Evolutionary conservation across 225 moss, liverwort and hornwort species (phyloP), one percentile per base, ranked within the genome.

Genomic region (Sphagnum tenellum): DNA sequence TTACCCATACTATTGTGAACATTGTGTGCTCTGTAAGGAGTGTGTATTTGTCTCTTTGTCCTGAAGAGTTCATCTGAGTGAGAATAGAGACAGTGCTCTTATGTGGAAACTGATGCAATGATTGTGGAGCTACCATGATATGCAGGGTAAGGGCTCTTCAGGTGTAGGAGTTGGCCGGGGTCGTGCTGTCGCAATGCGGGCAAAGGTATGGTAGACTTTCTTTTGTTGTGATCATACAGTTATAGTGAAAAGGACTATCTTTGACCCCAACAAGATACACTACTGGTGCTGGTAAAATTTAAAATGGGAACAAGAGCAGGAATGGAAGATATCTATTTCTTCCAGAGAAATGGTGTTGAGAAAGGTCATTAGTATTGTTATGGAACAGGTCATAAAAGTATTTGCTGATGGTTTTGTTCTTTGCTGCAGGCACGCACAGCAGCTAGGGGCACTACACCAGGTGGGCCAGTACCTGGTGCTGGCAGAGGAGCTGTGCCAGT

Each of bases 151-250:
- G 72, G 82, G 79, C 52, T 76, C 82, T 8, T 78, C 85, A 53
- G 85, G 81, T 70, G 71, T 71, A 12, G 86, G 86, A 9, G 79
- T 79, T 62, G 82, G 82, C 68, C 86, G 86, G 52, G 82, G 86
- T 56, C 86, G 82, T 64, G 86, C 82, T 2, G 79, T 79, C 47
- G 55, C 75, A 49, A 59, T 86, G 78, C 79, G 83, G 56, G 86
- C 86, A 13, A 86, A 86, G 86, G 85, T 85, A 29, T 46, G 72
- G 70, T 64, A 7, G 65, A 5, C 69, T 29, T 9, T 58, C 13
- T 4, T 44, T 45, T 48, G 10, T 52, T 45, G 10, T 66, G 29
- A 29, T 29, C 29, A 29, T 29, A 29, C 29, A 29, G 0, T 29
- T 29, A 29, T 29, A 29, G 29, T 29, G 29, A 29, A 29, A 29